A percentile compares a stretch with the other conserved stretches of the same genome.
These are phyloP conservation scores for Madurella fahalii DNA, from an alignment of 2,329 filamentous ascomycete genomes.

Conservation along the genomic window DNA sequence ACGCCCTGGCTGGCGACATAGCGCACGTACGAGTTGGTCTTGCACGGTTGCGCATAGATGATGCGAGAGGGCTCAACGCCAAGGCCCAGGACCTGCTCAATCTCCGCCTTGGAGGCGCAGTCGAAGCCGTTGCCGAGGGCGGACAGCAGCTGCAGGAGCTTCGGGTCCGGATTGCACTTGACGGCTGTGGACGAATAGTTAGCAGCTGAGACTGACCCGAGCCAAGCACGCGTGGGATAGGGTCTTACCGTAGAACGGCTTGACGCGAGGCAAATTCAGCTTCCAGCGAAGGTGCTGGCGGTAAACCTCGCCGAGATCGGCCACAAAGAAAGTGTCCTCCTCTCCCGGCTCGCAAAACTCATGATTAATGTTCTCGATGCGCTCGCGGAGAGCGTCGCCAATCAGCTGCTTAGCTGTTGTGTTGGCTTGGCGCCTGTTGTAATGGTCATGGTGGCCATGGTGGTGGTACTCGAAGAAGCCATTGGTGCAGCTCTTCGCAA, in stretches of 20 bases:
- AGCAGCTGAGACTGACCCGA: background rate
- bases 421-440: conserved; percentile 37
- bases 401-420: conserved; percentile 70
- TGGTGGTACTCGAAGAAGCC: conserved; percentile 35
- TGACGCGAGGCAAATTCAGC: conserved; percentile 84
- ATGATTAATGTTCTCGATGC: conserved; percentile 77
- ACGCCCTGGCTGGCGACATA: conserved; percentile 81
- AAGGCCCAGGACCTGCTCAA: conserved; percentile 81
- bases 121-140: conserved; percentile 92
- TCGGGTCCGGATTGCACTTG: conserved; percentile 96
- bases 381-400: conserved; percentile 78
- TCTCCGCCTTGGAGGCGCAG: conserved; percentile 96
- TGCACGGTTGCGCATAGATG: conserved; percentile 99
- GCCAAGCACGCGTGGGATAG: conserved; percentile 32
- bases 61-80: conserved; percentile 85
- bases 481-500: conserved; percentile 40
- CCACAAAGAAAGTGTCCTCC: conserved; percentile 97
- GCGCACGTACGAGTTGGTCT: conserved; percentile 96
- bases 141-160: conserved; percentile 82
- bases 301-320: conserved; percentile 96
- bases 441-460: conserved; percentile 37
- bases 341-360: conserved; percentile 87
- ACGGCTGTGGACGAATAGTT: conserved; percentile 58
- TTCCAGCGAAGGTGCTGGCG: conserved; percentile 99
- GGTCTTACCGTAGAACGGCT: conserved; percentile 81